Evolutionary conservation across 1,284 basidiomycete genomes (phyloP).

Genomic region (Chalciporus sp.): DNA sequence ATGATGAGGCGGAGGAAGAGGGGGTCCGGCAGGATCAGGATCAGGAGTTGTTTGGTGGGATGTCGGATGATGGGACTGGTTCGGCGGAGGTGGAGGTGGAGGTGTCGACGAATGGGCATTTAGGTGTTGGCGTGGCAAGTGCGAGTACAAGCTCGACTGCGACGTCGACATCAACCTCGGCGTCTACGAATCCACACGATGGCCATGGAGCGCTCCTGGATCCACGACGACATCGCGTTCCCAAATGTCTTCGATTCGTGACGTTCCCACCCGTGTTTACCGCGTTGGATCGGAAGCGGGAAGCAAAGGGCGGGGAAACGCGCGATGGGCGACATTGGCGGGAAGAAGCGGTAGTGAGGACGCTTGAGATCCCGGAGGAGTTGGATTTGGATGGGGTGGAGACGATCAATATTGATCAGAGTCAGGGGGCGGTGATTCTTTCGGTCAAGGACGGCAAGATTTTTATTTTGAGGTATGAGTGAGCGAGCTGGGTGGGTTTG

Average conservation of each 20-base stretch:
- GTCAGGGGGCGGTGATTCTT: constrained; percentile 71
- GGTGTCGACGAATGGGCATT: too few species aligned
- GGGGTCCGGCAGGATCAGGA: constrained; percentile 15
- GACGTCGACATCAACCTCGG: constrained; percentile 1
- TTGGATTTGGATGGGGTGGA: constrained; percentile 65
- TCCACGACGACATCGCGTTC: constrained; percentile 35
- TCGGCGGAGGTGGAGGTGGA: neutral
- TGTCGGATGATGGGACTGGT: constrained; percentile 13
- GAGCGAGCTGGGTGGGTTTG: constrained; percentile 6
- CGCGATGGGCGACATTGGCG: constrained; percentile 18
- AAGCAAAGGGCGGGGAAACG: constrained; percentile 12
- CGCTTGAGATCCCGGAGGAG: constrained; percentile 63
- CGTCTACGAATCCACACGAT: constrained; percentile 21
- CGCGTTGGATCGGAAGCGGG: constrained; percentile 31
- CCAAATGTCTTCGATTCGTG: constrained; percentile 64
- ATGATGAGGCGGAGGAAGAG: constrained; percentile 26
- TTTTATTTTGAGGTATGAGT: constrained; percentile 73
- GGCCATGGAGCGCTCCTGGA: constrained; percentile 27
- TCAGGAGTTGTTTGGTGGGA: constrained; percentile 12
- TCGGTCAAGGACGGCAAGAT: constrained; percentile 68
- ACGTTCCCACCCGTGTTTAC: constrained; percentile 62
- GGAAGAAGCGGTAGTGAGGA: constrained; percentile 53
- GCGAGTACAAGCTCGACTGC: neutral
- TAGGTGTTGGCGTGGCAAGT: neutral
- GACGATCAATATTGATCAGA: constrained; percentile 77